Conservation (phyloP, 2,329 filamentous ascomycete species). For the Aschersonia sp. region DNA sequence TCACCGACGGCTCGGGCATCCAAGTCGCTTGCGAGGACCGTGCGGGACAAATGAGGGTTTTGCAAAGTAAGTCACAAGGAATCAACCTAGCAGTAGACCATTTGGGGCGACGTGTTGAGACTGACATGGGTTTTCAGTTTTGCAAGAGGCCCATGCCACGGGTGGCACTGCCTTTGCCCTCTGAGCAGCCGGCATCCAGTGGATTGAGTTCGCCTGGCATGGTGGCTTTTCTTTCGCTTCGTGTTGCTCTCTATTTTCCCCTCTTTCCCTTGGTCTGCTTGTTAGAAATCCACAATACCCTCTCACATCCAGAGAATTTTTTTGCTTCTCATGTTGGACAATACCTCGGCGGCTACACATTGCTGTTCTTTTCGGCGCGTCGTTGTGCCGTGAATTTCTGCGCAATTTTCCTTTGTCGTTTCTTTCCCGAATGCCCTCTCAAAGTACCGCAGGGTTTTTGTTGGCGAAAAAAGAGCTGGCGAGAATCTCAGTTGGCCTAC, state of each 20-base stretch:
- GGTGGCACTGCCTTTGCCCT: conserved; percentile 17
- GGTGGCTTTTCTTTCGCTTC: neutral
- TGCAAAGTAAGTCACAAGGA: conserved; percentile 31
- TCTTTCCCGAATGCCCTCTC: neutral
- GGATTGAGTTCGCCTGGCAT: neutral
- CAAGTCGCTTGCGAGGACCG: conserved; percentile 52
- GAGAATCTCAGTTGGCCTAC: too few relatives aligned
- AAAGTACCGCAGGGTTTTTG: too few relatives aligned
- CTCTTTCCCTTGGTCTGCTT: neutral
- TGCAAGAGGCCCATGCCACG: conserved; percentile 21
- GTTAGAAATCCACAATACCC: neutral
- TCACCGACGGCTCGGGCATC: conserved; percentile 44
- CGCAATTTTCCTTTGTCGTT: neutral
- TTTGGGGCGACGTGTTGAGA: neutral
- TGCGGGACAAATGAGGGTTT: conserved; percentile 36
- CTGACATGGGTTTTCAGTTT: conserved; percentile 10
- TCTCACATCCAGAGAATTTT: too few relatives aligned
- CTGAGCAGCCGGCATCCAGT: conserved; percentile 5
- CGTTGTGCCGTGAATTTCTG: neutral
- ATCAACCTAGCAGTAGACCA: neutral
- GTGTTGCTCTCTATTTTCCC: neutral
- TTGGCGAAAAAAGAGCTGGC: too few relatives aligned
- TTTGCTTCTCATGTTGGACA: too few relatives aligned
- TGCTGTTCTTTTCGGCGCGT: neutral
- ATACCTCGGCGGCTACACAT: neutral